Base-by-base conservation (phyloP, 73 alveolate genomes). In the Uronychia setigera region DNA sequence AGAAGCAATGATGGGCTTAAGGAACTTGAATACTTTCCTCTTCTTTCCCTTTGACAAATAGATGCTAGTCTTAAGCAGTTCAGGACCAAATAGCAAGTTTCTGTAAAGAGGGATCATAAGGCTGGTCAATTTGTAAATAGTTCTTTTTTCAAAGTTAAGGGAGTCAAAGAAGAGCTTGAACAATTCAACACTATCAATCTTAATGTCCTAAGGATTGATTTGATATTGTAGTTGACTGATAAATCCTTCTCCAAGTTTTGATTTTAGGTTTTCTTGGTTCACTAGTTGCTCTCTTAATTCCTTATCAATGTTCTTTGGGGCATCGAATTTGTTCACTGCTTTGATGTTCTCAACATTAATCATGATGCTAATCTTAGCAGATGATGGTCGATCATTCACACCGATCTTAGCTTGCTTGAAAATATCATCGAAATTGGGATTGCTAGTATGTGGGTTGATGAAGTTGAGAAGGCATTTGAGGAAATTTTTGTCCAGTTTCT, bases 371-470 rank as follows among this genome's bases (percentile, higher is more conserved):
- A 29, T 67, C 5, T n/a, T 26, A 14, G 31, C 11, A 14, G 79
- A 67, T 26, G 19, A 67, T 67, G n/a, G n/a, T n/a, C n/a, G n/a
- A n/a, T n/a, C n/a, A n/a, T n/a, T n/a, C n/a, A n/a, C n/a, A n/a
- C n/a, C n/a, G n/a, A n/a, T n/a, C n/a, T n/a, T n/a, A n/a, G n/a
- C n/a, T 29, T 26, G 46, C n/a, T 32, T 5, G 59, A 76, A 76
- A 13, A 76, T 26, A 27, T 76, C 81, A 31, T 76, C 81, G 27
- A 76, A 76, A 32, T 29, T 76, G 1, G 81, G 81, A 58, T 76
- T 76, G 26, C 59, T 5, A 1, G 28, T 76, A 30, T 76, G 29
- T 5, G 28, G 29, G 5, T 28, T 26, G 32, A 76, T 58, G 29
- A 76, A 32, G 31, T 76, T 76, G 29, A 76, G 59, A 9, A 76